phyloP scores from a whole-genome alignment of 1,284 basidiomycete species.

The Ceratobasidium sp. region DNA sequence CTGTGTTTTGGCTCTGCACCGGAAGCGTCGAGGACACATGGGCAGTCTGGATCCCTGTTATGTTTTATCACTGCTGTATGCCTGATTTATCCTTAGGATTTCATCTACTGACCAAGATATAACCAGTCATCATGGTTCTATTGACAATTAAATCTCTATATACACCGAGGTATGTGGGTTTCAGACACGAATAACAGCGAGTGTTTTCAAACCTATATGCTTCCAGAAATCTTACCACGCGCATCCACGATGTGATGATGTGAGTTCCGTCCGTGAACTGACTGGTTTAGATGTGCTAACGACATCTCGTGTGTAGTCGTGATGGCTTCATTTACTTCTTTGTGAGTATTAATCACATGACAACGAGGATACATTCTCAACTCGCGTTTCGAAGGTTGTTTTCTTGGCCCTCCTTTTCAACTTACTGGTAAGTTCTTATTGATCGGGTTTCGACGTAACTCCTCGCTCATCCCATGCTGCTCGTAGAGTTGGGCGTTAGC shows the following conservation, averaged over 20 bases:
- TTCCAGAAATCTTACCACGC: constrained; percentile 7
- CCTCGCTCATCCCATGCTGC: neutral
- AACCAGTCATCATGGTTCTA: constrained; percentile 37
- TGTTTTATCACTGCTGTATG: constrained; percentile 41
- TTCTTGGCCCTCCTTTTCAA: constrained; percentile 43
- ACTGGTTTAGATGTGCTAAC: neutral
- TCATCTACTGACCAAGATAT: neutral
- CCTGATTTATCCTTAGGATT: neutral
- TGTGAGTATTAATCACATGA: constrained; percentile 5
- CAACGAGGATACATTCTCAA: neutral
- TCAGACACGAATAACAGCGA: neutral
- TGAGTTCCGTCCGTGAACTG: constrained; percentile 4
- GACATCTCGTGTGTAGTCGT: constrained; percentile 5
- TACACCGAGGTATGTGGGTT: constrained; percentile 26
- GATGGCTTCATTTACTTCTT: constrained; percentile 42
- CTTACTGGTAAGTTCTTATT: constrained; percentile 28
- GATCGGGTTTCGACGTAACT: neutral
- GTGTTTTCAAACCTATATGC: neutral
- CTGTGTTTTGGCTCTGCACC: constrained; percentile 25
- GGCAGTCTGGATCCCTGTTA: constrained; percentile 43
- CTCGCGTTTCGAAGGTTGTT: constrained; percentile 7
- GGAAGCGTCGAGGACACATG: constrained; percentile 33
- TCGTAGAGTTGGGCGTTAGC: constrained; percentile 39
- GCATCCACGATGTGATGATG: constrained; percentile 31
- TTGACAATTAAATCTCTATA: constrained; percentile 33